phyloP scores from a whole-genome alignment of 805 yeast species.

The Sungouiozyma ichnusensis region DNA sequence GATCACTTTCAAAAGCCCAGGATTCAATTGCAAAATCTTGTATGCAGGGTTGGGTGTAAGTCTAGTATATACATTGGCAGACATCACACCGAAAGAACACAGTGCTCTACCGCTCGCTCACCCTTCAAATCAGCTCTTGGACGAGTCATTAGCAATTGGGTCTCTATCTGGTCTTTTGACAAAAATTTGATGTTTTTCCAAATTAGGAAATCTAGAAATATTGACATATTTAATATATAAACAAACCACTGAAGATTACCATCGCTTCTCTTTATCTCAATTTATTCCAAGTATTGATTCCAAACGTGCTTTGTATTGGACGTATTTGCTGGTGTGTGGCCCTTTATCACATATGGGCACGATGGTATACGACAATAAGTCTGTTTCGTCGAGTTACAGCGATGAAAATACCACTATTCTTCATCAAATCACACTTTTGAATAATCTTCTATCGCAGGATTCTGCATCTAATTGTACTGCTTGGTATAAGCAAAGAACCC shows the following conservation, averaged over 20 bases:
- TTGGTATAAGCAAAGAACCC: not conserved
- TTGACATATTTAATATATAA: not conserved
- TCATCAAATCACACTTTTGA: not conserved
- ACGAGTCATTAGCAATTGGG: not conserved
- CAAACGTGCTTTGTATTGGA: too few relatives aligned
- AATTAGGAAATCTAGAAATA: not conserved
- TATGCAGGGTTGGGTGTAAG: slow-evolving; percentile 27
- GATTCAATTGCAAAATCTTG: slow-evolving; percentile 43
- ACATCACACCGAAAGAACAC: slow-evolving; percentile 2
- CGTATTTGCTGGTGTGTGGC: too few relatives aligned
- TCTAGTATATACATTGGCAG: slow-evolving; percentile 13
- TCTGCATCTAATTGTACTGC: too few relatives aligned
- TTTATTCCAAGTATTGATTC: too few relatives aligned
- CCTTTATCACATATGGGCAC: too few relatives aligned
- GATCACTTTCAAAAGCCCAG: slow-evolving; percentile 36
- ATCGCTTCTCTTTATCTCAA: not conserved
- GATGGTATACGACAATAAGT: not conserved
- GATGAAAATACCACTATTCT: not conserved
- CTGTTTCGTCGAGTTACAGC: not conserved
- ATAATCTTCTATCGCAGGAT: not conserved
- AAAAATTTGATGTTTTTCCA: not conserved
- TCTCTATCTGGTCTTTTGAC: too few relatives aligned
- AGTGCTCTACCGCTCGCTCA: too few relatives aligned
- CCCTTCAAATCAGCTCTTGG: not conserved
- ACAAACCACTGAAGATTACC: not conserved